Base-by-base conservation (phyloP, 495 filamentous ascomycete genomes). In the Astrothelium subdiscretum region DNA sequence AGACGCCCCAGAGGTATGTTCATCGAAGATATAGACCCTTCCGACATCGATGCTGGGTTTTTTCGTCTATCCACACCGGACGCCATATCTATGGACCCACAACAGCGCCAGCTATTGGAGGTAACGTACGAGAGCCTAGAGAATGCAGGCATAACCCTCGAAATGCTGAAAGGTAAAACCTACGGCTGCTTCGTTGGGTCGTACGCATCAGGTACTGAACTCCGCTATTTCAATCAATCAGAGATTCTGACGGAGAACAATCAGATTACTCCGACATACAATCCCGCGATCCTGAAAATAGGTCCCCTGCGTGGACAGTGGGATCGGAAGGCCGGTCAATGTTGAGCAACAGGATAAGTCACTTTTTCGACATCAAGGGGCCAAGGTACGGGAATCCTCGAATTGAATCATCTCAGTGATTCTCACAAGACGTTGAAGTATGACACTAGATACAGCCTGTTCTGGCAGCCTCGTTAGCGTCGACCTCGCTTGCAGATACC, bases 191-290 rank as follows among this genome's bases (percentile, higher is more conserved):
- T 54, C 29, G 48, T 54, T 4, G 48, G 48, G 22, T 26, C 48
- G 29, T 29, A 54, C 2, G 48, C 48, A 8, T 54, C 22, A 3
- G 48, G 48, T 54, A 12, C 48, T 8, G 29, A 0, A 5, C n/a
- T 29, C 26, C 20, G 2, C 24, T 24, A 27, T 1, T 27, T 26
- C 48, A 26, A 54, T 26, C 22, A 20, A 27, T 29, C 48, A 38
- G 8, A 38, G n/a, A 38, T 38, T 38, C 35, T 38, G 35, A 38
- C 8, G 8, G 8, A 6, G 35, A 38, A 38, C 15, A 15, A 38
- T 15, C 35, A 57, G 72, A 74, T 54, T 73, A 70, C 42, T 48
- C 40, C 40, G 67, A 69, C 26, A 67, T 70, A 24, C 65, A 68
- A 54, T 43, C 60, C 18, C 63, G 70, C 5, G 74, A 77, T 51